Percentiles rank a stretch among this genome's conserved stretches.
phyloP scores from a whole-genome alignment of 164 flowering plant genomes.

The Dillenia suffruticosa region DNA sequence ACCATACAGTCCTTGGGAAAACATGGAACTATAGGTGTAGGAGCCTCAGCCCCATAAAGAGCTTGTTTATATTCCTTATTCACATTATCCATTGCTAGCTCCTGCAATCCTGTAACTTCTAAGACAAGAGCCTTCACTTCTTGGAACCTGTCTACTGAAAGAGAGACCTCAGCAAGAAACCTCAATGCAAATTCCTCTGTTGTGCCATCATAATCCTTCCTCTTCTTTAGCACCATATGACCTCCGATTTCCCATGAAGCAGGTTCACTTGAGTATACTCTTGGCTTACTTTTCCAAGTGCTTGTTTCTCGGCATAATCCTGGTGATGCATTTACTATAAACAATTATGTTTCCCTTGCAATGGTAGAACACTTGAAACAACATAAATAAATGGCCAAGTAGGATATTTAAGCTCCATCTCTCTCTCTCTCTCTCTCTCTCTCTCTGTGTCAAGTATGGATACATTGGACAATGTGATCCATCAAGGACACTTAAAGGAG shows the following conservation, averaged over 20 bases:
- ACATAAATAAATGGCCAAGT: constrained; percentile 1
- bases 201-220: constrained; percentile 61
- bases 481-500: too few relatives aligned
- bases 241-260: constrained; percentile 95
- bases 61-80: constrained; percentile 15
- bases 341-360: background rate
- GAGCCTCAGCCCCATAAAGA: background rate
- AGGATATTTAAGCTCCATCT: too few relatives aligned
- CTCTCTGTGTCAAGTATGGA: too few relatives aligned
- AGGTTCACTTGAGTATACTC: constrained; percentile 84
- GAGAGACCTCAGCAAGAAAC: constrained; percentile 83
- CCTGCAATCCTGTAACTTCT: constrained; percentile 38
- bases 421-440: too few relatives aligned
- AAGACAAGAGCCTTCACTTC: constrained; percentile 57
- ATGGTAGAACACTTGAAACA: too few relatives aligned
- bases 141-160: constrained; percentile 65
- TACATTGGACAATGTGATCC: too few relatives aligned
- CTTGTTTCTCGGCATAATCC: constrained; percentile 92
- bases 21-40: constrained; percentile 8
- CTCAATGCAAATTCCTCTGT: constrained; percentile 68
- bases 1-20: constrained; percentile 27
- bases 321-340: constrained; percentile 18
- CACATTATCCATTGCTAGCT: constrained; percentile 6
- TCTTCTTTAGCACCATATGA: constrained; percentile 82
- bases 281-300: constrained; percentile 67